Evolutionary conservation across 805 yeast genomes (phyloP), one percentile per base, ranked within the genome.

Genomic region (Diddensiella santjacobensis): DNA sequence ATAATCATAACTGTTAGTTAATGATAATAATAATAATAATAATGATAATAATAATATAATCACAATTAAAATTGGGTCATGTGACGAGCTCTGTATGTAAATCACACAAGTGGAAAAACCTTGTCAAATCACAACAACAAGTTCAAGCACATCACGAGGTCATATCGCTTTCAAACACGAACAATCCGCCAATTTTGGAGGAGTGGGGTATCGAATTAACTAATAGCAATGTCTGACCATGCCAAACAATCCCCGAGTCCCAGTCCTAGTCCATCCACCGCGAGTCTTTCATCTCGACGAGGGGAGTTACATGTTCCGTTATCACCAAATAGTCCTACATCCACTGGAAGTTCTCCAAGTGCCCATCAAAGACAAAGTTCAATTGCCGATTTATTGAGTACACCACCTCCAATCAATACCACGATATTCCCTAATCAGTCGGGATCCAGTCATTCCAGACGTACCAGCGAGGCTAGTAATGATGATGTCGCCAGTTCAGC

Each of bases 331-430:
- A 35, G 38, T 15, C 38, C 38, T 6, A 35, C 20, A 8, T 13
- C 45, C 38, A 20, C 43, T 22, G n/a, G 31, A 8, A 11, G 30
- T 6, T 23, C 43, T 10, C 26, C 43, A 22, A n/a, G 10, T 15
- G 31, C 6, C 5, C 43, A 40, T 23, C 18, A 42, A 22, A 38
- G 58, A 13, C 55, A 48, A 24, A 22, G 57, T 19, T 61, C 65
- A 18, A 62, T 62, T 46, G 66, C 62, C 15, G 66, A 62, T 31
- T 18, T 60, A 40, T 52, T 62, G 37, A 53, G 63, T 8, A 53
- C 63, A n/a, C 66, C 66, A 22, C 66, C 66, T 18, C 63, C 66
- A 6, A 40, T 59, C 30, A 43, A 48, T 18, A 30, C 39, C 13
- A 26, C 46, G 13, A 35, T 42, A 17, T 42, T 42, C 23, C 35